Conservation (phyloP, 2,329 filamentous ascomycete species). For the Fusarium pseudoanthophilum region DNA sequence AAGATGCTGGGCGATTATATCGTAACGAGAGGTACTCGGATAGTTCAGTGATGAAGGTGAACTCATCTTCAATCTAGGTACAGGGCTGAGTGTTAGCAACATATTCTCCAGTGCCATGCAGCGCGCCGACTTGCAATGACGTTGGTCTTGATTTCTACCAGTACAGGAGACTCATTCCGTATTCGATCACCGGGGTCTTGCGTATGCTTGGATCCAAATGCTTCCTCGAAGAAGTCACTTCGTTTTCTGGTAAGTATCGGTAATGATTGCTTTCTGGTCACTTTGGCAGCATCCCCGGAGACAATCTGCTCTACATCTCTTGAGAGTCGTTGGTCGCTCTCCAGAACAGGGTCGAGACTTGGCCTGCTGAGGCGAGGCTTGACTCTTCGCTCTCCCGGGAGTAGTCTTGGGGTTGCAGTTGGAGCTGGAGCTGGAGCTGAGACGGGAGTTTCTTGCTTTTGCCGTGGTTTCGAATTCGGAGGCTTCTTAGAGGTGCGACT, state of each 20-base stretch:
- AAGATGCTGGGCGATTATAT: constrained; percentile 78
- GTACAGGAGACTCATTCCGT: constrained; percentile 65
- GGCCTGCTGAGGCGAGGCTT: constrained; percentile 35
- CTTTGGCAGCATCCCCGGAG: constrained; percentile 21
- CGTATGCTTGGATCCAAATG: constrained; percentile 49
- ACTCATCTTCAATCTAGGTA: constrained; percentile 76
- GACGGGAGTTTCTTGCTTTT: constrained; percentile 2
- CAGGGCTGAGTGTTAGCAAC: not conserved
- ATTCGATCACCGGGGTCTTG: constrained; percentile 56
- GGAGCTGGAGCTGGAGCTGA: not conserved
- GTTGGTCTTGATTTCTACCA: constrained; percentile 60
- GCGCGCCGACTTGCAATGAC: constrained; percentile 41
- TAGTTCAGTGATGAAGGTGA: constrained; percentile 77
- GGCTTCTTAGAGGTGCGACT: not conserved
- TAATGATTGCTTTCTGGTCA: constrained; percentile 33
- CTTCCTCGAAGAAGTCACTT: constrained; percentile 58
- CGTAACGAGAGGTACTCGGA: constrained; percentile 78
- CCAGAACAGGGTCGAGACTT: constrained; percentile 47
- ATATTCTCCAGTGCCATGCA: not conserved
- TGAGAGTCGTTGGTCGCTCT: constrained; percentile 40
- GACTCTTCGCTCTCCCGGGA: constrained; percentile 30
- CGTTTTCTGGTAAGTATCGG: constrained; percentile 34
- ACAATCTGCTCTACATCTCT: constrained; percentile 26
- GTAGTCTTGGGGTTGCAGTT: constrained; percentile 4
- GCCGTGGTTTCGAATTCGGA: constrained; percentile 8